These are phyloP conservation scores for Turritis glabra DNA, from an alignment of 345 rosid species.

Conservation along the genomic window DNA sequence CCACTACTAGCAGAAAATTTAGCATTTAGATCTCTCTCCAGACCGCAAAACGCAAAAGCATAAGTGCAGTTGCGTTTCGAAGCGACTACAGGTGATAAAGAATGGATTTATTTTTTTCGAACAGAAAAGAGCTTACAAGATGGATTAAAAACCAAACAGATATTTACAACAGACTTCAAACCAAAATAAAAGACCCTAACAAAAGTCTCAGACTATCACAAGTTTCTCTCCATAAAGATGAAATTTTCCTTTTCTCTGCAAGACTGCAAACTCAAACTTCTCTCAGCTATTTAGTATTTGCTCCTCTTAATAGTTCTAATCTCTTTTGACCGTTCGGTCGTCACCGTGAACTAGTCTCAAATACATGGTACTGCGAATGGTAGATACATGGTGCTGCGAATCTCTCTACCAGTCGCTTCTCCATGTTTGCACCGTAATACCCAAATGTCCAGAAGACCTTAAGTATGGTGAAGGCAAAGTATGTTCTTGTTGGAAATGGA, in stretches of 20 bases:
- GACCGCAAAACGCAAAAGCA: neutral
- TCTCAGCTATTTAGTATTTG: conserved; percentile 18
- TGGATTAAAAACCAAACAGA: conserved; percentile 9
- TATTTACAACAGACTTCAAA: conserved; percentile 34
- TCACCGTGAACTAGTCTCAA: neutral
- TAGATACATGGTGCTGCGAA: conserved; percentile 2
- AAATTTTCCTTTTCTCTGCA: conserved; percentile 12
- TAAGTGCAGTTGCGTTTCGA: neutral
- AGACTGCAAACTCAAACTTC: conserved; percentile 32
- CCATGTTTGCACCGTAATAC: conserved; percentile 12
- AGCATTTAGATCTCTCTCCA: no score
- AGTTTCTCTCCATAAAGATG: conserved; percentile 31
- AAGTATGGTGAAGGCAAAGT: conserved; percentile 7
- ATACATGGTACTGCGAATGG: neutral
- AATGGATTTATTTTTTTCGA: neutral
- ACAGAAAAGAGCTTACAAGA: conserved; percentile 19
- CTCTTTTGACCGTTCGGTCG: conserved; percentile 24
- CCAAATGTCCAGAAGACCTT: conserved; percentile 1
- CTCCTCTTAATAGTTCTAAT: conserved; percentile 14
- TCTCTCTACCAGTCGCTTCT: conserved; percentile 11
- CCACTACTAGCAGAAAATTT: no score
- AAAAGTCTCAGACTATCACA: conserved; percentile 17
- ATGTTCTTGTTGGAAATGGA: conserved; percentile 24
- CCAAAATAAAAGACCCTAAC: conserved; percentile 9
- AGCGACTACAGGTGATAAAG: neutral